Conservation (phyloP, 345 rosid genomes). For the Murraya paniculata region DNA sequence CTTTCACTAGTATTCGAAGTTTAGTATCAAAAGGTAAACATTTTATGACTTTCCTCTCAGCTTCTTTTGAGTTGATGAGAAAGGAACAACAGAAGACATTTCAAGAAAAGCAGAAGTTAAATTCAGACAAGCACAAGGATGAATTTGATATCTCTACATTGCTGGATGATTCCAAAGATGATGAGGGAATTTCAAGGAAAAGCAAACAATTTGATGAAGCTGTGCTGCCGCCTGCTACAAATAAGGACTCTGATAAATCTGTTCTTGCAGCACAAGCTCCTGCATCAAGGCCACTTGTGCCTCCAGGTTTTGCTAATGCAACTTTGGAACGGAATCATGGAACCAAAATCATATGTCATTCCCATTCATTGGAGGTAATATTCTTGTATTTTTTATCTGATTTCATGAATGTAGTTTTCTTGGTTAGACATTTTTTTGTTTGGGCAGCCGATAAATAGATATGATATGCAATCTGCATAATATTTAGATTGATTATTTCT, state of each 20-base stretch:
- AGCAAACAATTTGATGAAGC: conserved; percentile 41
- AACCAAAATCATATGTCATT: conserved; percentile 40
- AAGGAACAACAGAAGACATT: conserved; percentile 87
- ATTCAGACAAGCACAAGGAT: conserved; percentile 55
- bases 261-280: conserved; percentile 41
- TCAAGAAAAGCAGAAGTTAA: conserved; percentile 72
- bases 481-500: not conserved
- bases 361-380: conserved; percentile 48
- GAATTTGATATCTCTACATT: conserved; percentile 63
- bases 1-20: not conserved
- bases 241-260: conserved; percentile 38
- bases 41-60: conserved; percentile 40
- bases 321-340: conserved; percentile 48
- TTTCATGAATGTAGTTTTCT: conserved; percentile 3
- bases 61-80: conserved; percentile 91
- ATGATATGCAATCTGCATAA: not conserved
- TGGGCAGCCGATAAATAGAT: not conserved
- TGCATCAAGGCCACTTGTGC: conserved; percentile 91
- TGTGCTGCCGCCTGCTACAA: conserved; percentile 21
- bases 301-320: conserved; percentile 79
- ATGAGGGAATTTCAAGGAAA: conserved; percentile 40
- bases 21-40: conserved; percentile 16
- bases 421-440: not conserved
- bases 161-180: conserved; percentile 62
- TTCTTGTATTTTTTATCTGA: not conserved